Evolutionary conservation across 139 green algal species (phyloP).

Genomic region (Asterochloris erici): DNA sequence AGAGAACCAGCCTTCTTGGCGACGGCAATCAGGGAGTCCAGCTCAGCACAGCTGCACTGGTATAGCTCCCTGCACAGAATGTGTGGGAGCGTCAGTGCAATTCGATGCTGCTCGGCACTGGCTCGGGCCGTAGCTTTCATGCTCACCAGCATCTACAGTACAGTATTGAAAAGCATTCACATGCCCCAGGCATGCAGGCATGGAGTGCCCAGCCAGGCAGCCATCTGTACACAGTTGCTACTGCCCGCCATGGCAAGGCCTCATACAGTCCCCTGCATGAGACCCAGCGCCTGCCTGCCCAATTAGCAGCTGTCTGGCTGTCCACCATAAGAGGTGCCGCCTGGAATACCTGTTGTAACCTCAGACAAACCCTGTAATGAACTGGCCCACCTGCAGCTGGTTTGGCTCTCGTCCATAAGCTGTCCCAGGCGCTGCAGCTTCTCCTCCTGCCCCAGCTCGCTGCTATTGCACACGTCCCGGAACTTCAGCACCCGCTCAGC

Average conservation of each 20-base stretch:
- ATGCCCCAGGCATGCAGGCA: neutral
- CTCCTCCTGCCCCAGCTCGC: slow-evolving; percentile 17
- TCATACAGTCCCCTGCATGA: too few relatives aligned
- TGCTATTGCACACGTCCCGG: slow-evolving; percentile 49
- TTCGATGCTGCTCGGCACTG: too few relatives aligned
- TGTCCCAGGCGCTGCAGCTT: slow-evolving; percentile 60
- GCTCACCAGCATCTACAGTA: neutral
- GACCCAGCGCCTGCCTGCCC: too few relatives aligned
- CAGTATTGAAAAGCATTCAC: neutral
- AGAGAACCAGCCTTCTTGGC: slow-evolving; percentile 67
- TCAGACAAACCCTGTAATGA: too few relatives aligned
- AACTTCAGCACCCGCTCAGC: slow-evolving; percentile 74
- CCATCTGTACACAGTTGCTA: too few relatives aligned
- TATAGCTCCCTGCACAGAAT: slow-evolving; percentile 62
- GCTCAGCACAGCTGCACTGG: slow-evolving; percentile 88
- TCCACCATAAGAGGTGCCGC: too few relatives aligned
- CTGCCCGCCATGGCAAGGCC: too few relatives aligned
- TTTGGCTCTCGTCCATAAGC: slow-evolving; percentile 88
- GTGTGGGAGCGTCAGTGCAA: neutral
- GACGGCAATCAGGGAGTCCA: slow-evolving; percentile 78
- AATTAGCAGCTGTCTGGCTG: too few relatives aligned
- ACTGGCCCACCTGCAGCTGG: slow-evolving; percentile 52
- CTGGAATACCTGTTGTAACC: too few relatives aligned
- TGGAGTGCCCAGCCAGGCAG: too few relatives aligned
- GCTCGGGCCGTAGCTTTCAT: too few relatives aligned